phyloP scores from a whole-genome alignment of 1,284 basidiomycete species.

The Athelia psychrophila region DNA sequence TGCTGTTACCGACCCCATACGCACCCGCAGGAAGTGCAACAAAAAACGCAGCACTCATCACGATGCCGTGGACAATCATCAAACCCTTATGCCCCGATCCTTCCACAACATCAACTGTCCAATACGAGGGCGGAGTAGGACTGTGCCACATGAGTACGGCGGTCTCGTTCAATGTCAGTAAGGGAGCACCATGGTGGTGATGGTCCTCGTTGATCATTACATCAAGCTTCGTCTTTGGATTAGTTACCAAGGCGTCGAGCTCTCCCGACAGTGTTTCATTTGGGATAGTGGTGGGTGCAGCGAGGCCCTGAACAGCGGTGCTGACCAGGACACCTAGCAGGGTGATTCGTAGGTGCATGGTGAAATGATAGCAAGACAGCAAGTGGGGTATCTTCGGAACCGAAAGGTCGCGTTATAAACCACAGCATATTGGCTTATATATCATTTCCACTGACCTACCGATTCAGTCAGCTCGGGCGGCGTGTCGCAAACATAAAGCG shows the following conservation, averaged over 20 bases:
- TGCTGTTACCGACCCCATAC: slow-evolving; percentile 14
- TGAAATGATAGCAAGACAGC: no score
- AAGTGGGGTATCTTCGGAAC: no score
- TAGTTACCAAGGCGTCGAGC: no score
- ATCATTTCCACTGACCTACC: background rate
- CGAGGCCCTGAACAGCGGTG: no score
- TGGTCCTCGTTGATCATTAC: slow-evolving; percentile 37
- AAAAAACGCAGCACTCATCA: slow-evolving; percentile 77
- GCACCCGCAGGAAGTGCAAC: slow-evolving; percentile 71
- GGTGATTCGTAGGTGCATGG: no score
- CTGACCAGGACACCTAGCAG: no score
- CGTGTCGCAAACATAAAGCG: background rate
- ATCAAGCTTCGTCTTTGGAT: background rate
- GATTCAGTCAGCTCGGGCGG: background rate
- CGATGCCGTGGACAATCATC: slow-evolving; percentile 63
- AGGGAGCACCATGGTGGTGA: slow-evolving; percentile 45
- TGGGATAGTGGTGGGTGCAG: no score
- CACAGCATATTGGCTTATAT: no score
- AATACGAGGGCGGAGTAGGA: slow-evolving; percentile 76
- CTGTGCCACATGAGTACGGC: slow-evolving; percentile 59
- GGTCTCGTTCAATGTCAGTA: slow-evolving; percentile 69
- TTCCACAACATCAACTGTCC: slow-evolving; percentile 69
- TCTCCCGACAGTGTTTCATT: no score
- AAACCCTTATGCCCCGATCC: slow-evolving; percentile 55
- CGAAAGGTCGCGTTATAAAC: no score